A percentile compares a stretch with the other conserved stretches of the same genome.
Evolutionary conservation across 495 filamentous ascomycete species (phyloP).

Genomic region (Penicillium verhagenii): DNA sequence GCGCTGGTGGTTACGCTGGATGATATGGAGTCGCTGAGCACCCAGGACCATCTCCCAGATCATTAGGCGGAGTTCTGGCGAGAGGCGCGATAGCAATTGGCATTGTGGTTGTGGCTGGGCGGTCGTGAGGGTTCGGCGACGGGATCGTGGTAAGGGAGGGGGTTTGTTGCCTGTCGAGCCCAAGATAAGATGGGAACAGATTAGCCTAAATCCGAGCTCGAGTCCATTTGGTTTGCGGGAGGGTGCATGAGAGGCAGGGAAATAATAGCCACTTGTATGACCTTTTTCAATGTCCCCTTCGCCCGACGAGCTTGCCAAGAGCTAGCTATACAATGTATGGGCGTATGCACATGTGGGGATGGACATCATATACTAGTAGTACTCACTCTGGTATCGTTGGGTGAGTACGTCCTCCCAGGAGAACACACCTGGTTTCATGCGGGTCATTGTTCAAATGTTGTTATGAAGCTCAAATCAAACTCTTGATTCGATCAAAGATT

Average conservation of each 20-base stretch:
- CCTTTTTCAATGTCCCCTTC: neutral
- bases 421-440: conserved; percentile 43
- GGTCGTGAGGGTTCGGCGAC: conserved; percentile 3
- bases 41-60: conserved; percentile 47
- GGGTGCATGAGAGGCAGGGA: neutral
- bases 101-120: conserved; percentile 30
- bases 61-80: conserved; percentile 43
- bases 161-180: conserved; percentile 38
- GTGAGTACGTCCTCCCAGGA: conserved; percentile 50
- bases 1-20: conserved; percentile 34
- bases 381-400: conserved; percentile 48
- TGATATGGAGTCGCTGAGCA: conserved; percentile 38
- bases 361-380: too few relatives aligned
- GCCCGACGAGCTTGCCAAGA: neutral
- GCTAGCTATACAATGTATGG: too few relatives aligned
- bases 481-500: too few relatives aligned
- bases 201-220: neutral
- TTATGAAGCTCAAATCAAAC: too few relatives aligned
- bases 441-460: conserved; percentile 31
- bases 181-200: neutral
- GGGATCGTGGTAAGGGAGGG: conserved; percentile 25
- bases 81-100: conserved; percentile 39
- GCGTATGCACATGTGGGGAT: too few relatives aligned
- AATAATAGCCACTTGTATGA: neutral
- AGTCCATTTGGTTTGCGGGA: neutral